Evolutionary conservation across 2,329 filamentous ascomycete species (phyloP), one percentile per base, ranked within the genome.

Genomic region (Ramichloridium luteum): DNA sequence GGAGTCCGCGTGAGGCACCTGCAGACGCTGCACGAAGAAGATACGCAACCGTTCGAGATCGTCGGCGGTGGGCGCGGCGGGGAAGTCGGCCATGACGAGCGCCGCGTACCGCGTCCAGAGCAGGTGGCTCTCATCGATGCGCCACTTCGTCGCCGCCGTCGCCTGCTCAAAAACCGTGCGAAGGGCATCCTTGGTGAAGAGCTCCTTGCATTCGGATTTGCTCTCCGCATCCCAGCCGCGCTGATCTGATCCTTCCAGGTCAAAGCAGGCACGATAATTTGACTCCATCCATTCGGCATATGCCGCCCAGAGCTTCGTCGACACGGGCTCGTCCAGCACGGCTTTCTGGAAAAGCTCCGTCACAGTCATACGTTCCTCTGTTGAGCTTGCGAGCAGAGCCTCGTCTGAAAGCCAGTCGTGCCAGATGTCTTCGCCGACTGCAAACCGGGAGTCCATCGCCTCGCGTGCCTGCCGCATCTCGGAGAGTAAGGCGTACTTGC

Each of bases 271-370:
- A 31, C 67, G 65, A 54, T 81, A 77, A 8, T 85, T 72, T 13
- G 71, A 70, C 66, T 77, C 77, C 40, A 86, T 74, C 57, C 78
- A 88, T 47, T 85, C 75, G 55, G 77, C 82, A 51, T 86, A 88
- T 16, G 74, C 68, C 37, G 76, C 67, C 82, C 82, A 90, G 25
- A 88, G 61, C 40, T 71, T 74, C 37, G 79, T 63, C 47, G 81
- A 86, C 44, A 70, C 75, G 8, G 79, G 77, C 56, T 88, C 81
- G 31, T 80, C 76, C 36, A 62, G 59, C 13, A 78, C 70, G 35
- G 81, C 80, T 44, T 68, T 70, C 45, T 78, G 74, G 58, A 75
- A 84, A 27, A 80, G 59, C 54, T 88, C 81, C 49, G 85, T 67
- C 28, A 82, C 65, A 39, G 68, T 66, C 51, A 83, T 68, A 44